Evolutionary conservation across 2,329 filamentous ascomycete genomes (phyloP).

Genomic region (Diplodia scrobiculata): DNA sequence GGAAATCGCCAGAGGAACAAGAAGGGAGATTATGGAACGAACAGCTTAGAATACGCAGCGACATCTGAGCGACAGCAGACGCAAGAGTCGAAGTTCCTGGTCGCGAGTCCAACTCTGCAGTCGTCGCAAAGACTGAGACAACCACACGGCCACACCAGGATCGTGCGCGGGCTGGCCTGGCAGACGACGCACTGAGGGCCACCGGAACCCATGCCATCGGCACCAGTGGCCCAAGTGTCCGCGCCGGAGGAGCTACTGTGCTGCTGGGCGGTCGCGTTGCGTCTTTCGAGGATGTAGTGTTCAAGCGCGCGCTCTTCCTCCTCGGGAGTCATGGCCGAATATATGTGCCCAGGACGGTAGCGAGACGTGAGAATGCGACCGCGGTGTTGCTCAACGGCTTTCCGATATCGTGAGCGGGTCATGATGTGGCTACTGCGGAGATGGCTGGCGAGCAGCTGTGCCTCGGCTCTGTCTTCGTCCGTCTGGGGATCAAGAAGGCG

Average conservation of each 20-base stretch:
- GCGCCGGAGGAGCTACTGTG: slow-evolving; percentile 37
- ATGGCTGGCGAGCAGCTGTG: slow-evolving; percentile 77
- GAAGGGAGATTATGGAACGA: slow-evolving; percentile 64
- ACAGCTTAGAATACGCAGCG: slow-evolving; percentile 85
- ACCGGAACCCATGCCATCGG: slow-evolving; percentile 69
- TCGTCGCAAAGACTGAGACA: slow-evolving; percentile 95
- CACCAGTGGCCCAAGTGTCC: slow-evolving; percentile 66
- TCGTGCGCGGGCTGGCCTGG: slow-evolving; percentile 78
- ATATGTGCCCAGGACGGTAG: slow-evolving; percentile 40
- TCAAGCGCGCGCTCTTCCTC: slow-evolving; percentile 64
- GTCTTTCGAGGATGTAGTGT: slow-evolving; percentile 59
- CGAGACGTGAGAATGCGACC: slow-evolving; percentile 64
- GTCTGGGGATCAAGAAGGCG: slow-evolving; percentile 78
- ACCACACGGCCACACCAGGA: slow-evolving; percentile 95
- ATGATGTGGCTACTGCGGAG: slow-evolving; percentile 70
- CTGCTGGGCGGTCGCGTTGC: slow-evolving; percentile 45
- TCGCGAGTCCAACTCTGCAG: slow-evolving; percentile 86
- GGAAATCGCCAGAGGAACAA: too few relatives aligned
- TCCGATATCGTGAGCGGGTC: slow-evolving; percentile 77
- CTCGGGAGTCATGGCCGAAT: slow-evolving; percentile 45
- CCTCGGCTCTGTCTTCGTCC: slow-evolving; percentile 76
- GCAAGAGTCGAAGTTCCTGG: slow-evolving; percentile 97
- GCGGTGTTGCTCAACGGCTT: slow-evolving; percentile 68
- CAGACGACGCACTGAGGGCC: slow-evolving; percentile 92
- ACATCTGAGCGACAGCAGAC: slow-evolving; percentile 91